Evolutionary conservation across 2,329 filamentous ascomycete genomes (phyloP).

Genomic region (Ceratocystis ficicola): DNA sequence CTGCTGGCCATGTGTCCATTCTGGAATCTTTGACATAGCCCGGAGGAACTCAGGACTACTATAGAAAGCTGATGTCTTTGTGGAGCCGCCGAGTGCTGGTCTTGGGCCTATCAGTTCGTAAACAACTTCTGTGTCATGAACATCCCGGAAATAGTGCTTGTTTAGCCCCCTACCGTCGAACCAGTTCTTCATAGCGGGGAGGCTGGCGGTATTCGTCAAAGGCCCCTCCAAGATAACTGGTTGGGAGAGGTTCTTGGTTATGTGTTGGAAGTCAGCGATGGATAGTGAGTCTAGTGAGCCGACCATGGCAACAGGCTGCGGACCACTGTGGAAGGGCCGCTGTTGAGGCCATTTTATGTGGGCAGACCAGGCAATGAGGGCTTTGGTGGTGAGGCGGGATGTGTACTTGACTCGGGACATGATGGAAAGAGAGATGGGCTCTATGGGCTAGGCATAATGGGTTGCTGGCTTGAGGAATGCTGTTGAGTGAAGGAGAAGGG

Average conservation of each 20-base stretch:
- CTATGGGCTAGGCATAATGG: too few species aligned
- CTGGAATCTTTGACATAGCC: background rate
- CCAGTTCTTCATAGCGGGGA: conserved; percentile 49
- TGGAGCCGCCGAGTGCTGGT: conserved; percentile 13
- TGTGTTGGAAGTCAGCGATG: background rate
- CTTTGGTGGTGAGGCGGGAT: background rate
- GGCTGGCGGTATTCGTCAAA: conserved; percentile 7
- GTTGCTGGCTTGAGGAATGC: too few species aligned
- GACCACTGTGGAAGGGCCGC: background rate
- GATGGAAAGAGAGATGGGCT: background rate
- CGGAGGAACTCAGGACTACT: background rate
- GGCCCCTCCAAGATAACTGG: conserved; percentile 14
- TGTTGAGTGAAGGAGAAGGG: too few species aligned
- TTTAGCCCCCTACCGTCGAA: conserved; percentile 32
- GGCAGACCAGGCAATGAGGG: background rate
- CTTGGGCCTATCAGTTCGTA: conserved; percentile 32
- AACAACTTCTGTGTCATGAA: conserved; percentile 29
- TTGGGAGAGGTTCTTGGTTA: conserved; percentile 5
- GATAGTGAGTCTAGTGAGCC: conserved; percentile 2
- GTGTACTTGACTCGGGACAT: background rate
- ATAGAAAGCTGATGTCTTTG: conserved; percentile 24
- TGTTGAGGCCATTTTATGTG: background rate
- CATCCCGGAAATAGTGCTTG: conserved; percentile 28
- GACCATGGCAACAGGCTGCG: background rate
- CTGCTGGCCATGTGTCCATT: conserved; percentile 1